These are phyloP conservation scores for Emmonsiellopsis sp. DNA, from an alignment of 2,329 filamentous ascomycete species.

Conservation along the genomic window DNA sequence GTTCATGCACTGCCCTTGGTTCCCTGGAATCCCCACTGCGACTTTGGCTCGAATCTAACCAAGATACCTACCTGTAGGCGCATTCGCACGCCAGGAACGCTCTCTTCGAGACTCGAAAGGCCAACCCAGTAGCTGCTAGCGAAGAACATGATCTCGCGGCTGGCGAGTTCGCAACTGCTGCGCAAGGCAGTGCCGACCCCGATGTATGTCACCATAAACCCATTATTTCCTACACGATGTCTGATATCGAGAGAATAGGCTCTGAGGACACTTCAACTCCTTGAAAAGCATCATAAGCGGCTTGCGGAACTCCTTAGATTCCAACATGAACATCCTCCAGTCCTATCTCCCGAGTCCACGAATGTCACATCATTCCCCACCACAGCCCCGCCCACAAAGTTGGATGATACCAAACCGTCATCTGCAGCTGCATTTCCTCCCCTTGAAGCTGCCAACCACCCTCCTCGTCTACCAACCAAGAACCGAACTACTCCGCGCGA, in stretches of 20 bases:
- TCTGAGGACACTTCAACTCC: conserved; percentile 69
- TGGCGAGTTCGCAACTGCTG: conserved; percentile 76
- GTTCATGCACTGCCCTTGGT: conserved; percentile 10
- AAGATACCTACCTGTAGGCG: conserved; percentile 45
- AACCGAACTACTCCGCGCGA: conserved; percentile 53
- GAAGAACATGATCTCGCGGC: conserved; percentile 84
- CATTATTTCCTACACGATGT: not conserved
- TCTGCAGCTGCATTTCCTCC: conserved; percentile 14
- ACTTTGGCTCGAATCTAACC: conserved; percentile 12
- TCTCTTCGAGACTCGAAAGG: conserved; percentile 58
- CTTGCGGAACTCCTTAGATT: conserved; percentile 74
- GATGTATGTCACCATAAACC: conserved; percentile 35
- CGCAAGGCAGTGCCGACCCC: conserved; percentile 56
- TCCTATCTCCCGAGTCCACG: conserved; percentile 11
- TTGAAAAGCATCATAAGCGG: conserved; percentile 79
- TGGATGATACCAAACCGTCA: conserved; percentile 12
- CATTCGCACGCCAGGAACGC: conserved; percentile 85
- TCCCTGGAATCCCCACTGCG: not conserved
- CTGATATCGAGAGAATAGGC: conserved; percentile 50
- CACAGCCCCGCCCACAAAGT: conserved; percentile 10
- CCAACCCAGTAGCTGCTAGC: conserved; percentile 69
- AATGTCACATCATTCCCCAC: conserved; percentile 7
- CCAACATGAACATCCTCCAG: conserved; percentile 46
- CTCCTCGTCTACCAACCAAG: conserved; percentile 29
- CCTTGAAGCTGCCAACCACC: conserved; percentile 28